A percentile compares a stretch with the other conserved stretches of the same genome.
These are phyloP conservation scores for Carnegiea gigantea DNA, from an alignment of 179 eudicot species.

Conservation along the genomic window DNA sequence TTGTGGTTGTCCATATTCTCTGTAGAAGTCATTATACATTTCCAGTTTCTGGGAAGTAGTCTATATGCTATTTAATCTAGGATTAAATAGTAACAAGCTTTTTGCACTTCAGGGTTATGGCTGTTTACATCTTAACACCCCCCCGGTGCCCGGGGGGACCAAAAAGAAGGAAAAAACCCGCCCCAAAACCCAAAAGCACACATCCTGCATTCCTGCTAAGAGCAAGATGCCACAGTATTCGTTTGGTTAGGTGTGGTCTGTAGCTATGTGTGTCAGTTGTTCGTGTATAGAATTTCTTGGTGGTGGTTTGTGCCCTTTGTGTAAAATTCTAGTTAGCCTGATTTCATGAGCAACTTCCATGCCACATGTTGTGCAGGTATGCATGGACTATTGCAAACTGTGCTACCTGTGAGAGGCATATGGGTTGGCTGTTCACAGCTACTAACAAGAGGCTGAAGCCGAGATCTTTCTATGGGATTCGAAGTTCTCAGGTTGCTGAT, in stretches of 20 bases:
- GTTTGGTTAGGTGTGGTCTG: too few relatives aligned
- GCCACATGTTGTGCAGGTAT: constrained; percentile 47
- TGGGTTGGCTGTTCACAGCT: constrained; percentile 95
- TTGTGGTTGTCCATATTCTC: not conserved
- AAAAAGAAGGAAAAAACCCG: not conserved
- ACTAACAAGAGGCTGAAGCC: constrained; percentile 67
- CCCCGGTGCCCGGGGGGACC: too few relatives aligned
- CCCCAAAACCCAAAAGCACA: not conserved
- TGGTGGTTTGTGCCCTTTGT: not conserved
- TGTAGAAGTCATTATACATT: too few relatives aligned
- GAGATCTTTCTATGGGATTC: constrained; percentile 78
- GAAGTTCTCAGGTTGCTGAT: constrained; percentile 80
- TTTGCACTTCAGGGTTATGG: not conserved
- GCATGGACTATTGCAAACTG: constrained; percentile 91
- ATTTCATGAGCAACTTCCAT: not conserved
- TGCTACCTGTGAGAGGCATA: constrained; percentile 61
- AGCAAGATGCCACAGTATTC: not conserved
- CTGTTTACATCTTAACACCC: not conserved
- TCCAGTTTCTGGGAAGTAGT: not conserved
- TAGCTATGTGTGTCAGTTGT: not conserved
- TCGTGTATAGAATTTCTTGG: not conserved
- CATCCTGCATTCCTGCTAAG: not conserved
- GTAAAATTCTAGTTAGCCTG: not conserved
- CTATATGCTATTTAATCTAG: not conserved
- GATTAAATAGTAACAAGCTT: not conserved